phyloP scores from a whole-genome alignment of 2,329 filamentous ascomycete species.

The Claviceps sp. region DNA sequence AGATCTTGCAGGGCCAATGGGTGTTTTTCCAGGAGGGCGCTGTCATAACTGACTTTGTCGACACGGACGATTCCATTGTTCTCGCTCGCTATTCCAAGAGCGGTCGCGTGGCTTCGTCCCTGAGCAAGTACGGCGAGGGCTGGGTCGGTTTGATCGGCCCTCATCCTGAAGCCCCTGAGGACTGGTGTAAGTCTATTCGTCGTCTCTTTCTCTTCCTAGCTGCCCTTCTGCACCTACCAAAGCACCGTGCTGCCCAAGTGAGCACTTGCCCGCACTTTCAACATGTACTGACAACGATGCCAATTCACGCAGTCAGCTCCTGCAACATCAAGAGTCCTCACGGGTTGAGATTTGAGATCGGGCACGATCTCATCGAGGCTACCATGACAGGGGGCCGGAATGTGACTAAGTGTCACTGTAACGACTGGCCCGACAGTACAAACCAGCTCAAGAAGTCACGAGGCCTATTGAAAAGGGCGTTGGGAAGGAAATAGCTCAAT shows the following conservation, averaged over 20 bases:
- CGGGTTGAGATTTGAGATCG: slow-evolving; percentile 12
- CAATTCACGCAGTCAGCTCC: slow-evolving; percentile 2
- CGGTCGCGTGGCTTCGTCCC: slow-evolving; percentile 12
- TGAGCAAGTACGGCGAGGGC: slow-evolving; percentile 13
- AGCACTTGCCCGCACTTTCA: too few species aligned
- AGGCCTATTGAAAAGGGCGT: background rate
- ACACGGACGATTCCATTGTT: slow-evolving; percentile 7
- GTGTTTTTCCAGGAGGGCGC: slow-evolving; percentile 17
- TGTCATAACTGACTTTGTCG: slow-evolving; percentile 9
- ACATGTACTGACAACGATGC: too few species aligned
- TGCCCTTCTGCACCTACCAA: background rate
- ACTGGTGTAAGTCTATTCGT: slow-evolving; percentile 13
- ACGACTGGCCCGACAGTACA: slow-evolving; percentile 1
- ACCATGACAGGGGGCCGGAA: slow-evolving; percentile 8
- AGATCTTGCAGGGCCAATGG: slow-evolving; percentile 10
- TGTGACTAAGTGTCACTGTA: background rate
- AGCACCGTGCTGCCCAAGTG: too few species aligned
- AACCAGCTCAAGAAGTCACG: background rate
- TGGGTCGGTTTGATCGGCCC: slow-evolving; percentile 15
- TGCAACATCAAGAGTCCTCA: slow-evolving; percentile 10
- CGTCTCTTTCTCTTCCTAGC: background rate
- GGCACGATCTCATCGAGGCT: slow-evolving; percentile 13
- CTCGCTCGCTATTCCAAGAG: slow-evolving; percentile 13
- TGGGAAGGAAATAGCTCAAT: background rate
- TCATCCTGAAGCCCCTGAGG: slow-evolving; percentile 14